A percentile compares a stretch with the other conserved stretches of the same genome.
phyloP scores from a whole-genome alignment of 805 yeast species.

The Candida tibetensis region DNA sequence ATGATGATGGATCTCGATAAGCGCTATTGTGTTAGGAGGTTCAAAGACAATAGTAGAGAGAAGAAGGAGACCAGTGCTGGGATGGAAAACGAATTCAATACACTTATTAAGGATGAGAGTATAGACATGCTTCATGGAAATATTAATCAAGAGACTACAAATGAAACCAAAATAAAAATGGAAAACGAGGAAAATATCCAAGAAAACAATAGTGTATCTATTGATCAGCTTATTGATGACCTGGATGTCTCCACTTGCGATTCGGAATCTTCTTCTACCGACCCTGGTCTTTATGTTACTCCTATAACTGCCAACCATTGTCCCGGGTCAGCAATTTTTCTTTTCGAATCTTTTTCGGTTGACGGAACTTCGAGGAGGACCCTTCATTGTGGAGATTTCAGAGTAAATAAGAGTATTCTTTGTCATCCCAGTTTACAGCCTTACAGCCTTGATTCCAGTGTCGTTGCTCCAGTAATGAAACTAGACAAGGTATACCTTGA shows the following conservation, averaged over 20 bases:
- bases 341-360: conserved; percentile 51
- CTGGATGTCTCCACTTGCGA: too few relatives aligned
- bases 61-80: too few relatives aligned
- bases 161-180: too few relatives aligned
- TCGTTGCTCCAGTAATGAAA: neutral
- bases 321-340: conserved; percentile 87
- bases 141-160: too few relatives aligned
- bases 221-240: too few relatives aligned
- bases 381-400: conserved; percentile 92
- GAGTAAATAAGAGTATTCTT: conserved; percentile 60
- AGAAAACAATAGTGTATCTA: too few relatives aligned
- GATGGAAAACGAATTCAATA: too few relatives aligned
- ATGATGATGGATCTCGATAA: conserved; percentile 38
- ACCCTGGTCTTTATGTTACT: conserved; percentile 49
- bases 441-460: conserved; percentile 14
- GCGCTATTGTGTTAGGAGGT: conserved; percentile 30
- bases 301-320: conserved; percentile 90
- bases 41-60: too few relatives aligned
- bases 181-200: too few relatives aligned
- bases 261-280: too few relatives aligned
- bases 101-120: too few relatives aligned
- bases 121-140: too few relatives aligned
- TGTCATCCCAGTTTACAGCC: conserved; percentile 28
- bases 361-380: conserved; percentile 27
- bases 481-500: conserved; percentile 76